A percentile compares a stretch with the other conserved stretches of the same genome.
These are phyloP conservation scores for Radiomyces spectabilis DNA, from an alignment of 192 early-diverging fungal genomes.

Conservation along the genomic window DNA sequence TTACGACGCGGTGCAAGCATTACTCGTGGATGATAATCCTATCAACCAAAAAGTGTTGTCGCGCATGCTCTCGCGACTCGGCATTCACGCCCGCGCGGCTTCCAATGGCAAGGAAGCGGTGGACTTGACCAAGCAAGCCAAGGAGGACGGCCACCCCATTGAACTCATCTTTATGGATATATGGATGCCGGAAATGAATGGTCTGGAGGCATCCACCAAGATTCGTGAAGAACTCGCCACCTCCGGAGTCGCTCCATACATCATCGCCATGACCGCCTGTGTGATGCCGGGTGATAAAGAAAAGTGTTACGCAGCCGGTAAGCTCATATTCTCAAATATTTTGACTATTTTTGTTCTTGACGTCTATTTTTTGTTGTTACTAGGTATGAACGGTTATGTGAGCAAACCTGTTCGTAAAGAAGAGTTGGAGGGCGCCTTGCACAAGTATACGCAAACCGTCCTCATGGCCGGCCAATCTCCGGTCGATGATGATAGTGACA, in stretches of 20 bases:
- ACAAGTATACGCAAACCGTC: slow-evolving; percentile 8
- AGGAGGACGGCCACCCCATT: not conserved
- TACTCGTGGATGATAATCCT: slow-evolving; percentile 39
- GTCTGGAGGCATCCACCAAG: slow-evolving; percentile 29
- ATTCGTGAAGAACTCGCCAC: slow-evolving; percentile 1
- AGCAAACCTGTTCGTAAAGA: slow-evolving; percentile 42
- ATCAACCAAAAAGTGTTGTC: slow-evolving; percentile 34
- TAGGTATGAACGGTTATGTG: slow-evolving; percentile 44
- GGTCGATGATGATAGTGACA: too few species aligned
- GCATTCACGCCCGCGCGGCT: slow-evolving; percentile 24
- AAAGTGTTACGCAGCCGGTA: slow-evolving; percentile 4
- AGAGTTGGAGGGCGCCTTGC: slow-evolving; percentile 22
- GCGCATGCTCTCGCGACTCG: slow-evolving; percentile 25
- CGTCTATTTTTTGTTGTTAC: not conserved
- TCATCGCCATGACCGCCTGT: slow-evolving; percentile 20
- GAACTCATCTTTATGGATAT: slow-evolving; percentile 7
- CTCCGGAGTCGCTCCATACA: not conserved
- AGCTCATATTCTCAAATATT: too few species aligned
- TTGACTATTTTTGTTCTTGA: too few species aligned
- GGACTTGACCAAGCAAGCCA: not conserved
- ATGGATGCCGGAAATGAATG: slow-evolving; percentile 39
- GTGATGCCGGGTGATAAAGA: slow-evolving; percentile 2
- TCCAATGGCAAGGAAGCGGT: slow-evolving; percentile 34
- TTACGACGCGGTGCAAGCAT: slow-evolving; percentile 9
- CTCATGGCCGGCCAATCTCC: too few species aligned